Evolutionary conservation across 345 rosid genomes (phyloP).

Genomic region (Cardamine chenopodiifolia): DNA sequence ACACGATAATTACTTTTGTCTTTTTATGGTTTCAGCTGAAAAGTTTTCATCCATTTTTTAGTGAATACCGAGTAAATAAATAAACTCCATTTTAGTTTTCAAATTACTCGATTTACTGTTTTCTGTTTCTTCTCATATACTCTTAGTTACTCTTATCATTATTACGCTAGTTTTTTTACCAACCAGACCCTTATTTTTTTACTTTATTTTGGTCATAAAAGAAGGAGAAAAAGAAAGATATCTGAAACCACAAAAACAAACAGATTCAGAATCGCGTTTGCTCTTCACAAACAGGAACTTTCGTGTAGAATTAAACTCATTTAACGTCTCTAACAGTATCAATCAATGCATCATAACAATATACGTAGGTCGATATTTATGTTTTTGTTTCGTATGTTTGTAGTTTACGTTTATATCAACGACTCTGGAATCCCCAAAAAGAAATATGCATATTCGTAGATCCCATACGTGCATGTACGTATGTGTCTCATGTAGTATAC

Average conservation of each 20-base stretch:
- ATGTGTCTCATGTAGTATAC: not conserved
- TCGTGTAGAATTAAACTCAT: not conserved
- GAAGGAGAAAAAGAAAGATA: not conserved
- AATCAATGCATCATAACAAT: not conserved
- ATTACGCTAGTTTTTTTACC: too few relatives aligned
- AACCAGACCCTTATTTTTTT: too few relatives aligned
- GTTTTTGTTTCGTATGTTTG: not conserved
- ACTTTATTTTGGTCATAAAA: not conserved
- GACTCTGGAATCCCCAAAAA: not conserved
- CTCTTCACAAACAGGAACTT: not conserved
- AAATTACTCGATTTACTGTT: too few relatives aligned
- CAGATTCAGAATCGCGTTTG: not conserved
- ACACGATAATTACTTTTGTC: too few relatives aligned
- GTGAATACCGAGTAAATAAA: too few relatives aligned
- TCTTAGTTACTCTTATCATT: too few relatives aligned
- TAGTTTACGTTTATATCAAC: not conserved
- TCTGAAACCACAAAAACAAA: not conserved
- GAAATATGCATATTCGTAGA: slow-evolving; percentile 4
- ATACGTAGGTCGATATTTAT: not conserved
- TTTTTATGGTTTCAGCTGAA: too few relatives aligned
- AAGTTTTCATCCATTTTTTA: too few relatives aligned
- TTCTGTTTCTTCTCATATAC: too few relatives aligned
- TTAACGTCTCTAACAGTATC: not conserved
- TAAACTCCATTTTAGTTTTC: too few relatives aligned
- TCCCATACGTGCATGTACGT: slow-evolving; percentile 19